Base-by-base conservation (phyloP, 2,329 filamentous ascomycete species). In the Colletotrichum lini region DNA sequence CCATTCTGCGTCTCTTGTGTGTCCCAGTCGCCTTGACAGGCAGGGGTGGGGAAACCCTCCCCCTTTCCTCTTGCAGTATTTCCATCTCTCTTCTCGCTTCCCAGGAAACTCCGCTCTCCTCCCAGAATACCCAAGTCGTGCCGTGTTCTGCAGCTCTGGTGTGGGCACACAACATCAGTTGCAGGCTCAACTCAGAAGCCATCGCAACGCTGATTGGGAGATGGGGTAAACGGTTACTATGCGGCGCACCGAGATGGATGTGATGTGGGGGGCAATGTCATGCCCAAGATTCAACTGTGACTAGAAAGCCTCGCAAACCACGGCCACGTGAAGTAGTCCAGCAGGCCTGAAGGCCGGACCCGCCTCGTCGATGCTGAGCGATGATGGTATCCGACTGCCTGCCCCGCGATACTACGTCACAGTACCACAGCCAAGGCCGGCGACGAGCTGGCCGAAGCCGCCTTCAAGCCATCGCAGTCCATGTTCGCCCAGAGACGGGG, bases 191-290 rank as follows among this genome's bases (percentile, higher is more conserved):
- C 57, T 62, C 38, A 52, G 26, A 26, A 40, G 23, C 15, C 30
- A 47, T 61, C 42, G 50, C 52, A 62, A 62, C 64, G 62, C 64
- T 62, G 68, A 58, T 62, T 70, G 68, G 64, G 64, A 26, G 57
- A 35, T 35, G 8, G 30, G 8, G 30, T 35, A 35, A 35, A 8
- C 30, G 57, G 15, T n/a, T 35, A 13, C 21, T 21, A 45, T 61
- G 63, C 63, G 38, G 63, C 30, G 49, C 45, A 57, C 45, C 44
- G 38, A 44, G 63, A 70, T 50, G 56, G 50, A 26, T 52, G 63
- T 42, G 23, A 61, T 57, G 67, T 67, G 67, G 57, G 61, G 67
- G 30, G 30, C 30, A 35, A 35, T 35, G 30, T 9, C 30, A 35
- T 9, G 30, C 9, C 30, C 30, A 35, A 35, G 7, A 35, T 35